phyloP scores from a whole-genome alignment of 108 stramenopile genomes.

The Skeletonema grethae region DNA sequence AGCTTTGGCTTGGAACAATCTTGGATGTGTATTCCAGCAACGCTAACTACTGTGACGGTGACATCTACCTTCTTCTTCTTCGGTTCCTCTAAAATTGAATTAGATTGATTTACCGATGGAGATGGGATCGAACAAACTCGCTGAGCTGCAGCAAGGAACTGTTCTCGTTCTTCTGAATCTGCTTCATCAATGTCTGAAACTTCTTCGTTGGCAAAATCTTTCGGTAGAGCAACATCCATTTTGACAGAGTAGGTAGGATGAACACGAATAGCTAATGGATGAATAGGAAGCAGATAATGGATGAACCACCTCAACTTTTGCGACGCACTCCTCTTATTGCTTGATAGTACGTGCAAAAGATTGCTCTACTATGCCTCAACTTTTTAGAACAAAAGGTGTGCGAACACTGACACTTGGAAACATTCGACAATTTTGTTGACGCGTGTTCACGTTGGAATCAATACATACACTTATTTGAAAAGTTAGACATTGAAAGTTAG shows the following conservation, averaged over 20 bases:
- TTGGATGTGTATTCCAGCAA: conserved; percentile 3
- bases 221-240: background rate
- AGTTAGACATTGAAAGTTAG: no score
- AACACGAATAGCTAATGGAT: background rate
- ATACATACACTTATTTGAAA: no score
- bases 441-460: no score
- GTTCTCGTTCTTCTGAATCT: background rate
- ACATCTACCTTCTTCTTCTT: conserved; percentile 6
- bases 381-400: no score
- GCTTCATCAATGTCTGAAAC: background rate
- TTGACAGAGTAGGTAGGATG: background rate
- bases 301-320: background rate
- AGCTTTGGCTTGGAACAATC: background rate
- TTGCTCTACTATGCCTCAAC: no score
- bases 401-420: no score
- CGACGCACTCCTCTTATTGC: background rate
- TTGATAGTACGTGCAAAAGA: no score
- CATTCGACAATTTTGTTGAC: no score
- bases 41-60: conserved; percentile 9
- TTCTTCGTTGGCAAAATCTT: background rate
- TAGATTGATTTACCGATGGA: background rate
- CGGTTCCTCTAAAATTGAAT: background rate
- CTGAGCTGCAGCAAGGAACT: background rate
- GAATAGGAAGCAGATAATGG: background rate
- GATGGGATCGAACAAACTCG: background rate